These are phyloP conservation scores for Alopecurus myosuroides DNA, from an alignment of 176 grass and related monocot species.

Conservation along the genomic window DNA sequence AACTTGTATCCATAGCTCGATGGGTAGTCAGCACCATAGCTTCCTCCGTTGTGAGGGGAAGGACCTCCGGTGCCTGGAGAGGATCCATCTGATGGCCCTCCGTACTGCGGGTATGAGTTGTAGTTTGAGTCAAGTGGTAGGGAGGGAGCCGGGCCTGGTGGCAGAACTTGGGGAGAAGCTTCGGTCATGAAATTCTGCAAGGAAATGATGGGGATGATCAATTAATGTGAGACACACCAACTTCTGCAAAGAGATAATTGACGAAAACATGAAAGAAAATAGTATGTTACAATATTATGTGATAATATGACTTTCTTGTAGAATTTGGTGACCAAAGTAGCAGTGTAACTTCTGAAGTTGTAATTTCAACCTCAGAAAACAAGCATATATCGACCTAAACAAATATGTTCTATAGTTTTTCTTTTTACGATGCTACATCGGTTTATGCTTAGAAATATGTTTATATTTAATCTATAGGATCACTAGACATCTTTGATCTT, in stretches of 20 bases:
- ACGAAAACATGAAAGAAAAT: neutral
- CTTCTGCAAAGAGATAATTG: neutral
- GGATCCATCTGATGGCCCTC: slow-evolving; percentile 53
- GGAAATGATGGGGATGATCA: neutral
- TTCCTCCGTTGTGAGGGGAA: slow-evolving; percentile 42
- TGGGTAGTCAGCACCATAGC: slow-evolving; percentile 56
- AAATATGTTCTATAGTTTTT: no score
- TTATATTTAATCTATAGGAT: no score
- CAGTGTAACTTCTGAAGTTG: no score
- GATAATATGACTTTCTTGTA: neutral
- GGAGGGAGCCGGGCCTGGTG: slow-evolving; percentile 17
- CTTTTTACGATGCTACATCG: no score
- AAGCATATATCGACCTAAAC: neutral
- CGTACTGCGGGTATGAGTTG: slow-evolving; percentile 58
- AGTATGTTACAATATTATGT: no score
- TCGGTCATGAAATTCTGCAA: slow-evolving; percentile 99
- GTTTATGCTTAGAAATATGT: no score
- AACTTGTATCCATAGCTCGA: slow-evolving; percentile 65
- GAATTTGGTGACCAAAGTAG: neutral
- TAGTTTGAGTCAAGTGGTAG: slow-evolving; percentile 56
- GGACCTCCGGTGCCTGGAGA: slow-evolving; percentile 14
- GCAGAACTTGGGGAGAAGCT: slow-evolving; percentile 48
- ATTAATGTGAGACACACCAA: neutral
- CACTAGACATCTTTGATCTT: no score
- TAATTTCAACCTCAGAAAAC: no score